Evolutionary conservation across 495 filamentous ascomycete genomes (phyloP).

Genomic region (Rusavskia elegans): DNA sequence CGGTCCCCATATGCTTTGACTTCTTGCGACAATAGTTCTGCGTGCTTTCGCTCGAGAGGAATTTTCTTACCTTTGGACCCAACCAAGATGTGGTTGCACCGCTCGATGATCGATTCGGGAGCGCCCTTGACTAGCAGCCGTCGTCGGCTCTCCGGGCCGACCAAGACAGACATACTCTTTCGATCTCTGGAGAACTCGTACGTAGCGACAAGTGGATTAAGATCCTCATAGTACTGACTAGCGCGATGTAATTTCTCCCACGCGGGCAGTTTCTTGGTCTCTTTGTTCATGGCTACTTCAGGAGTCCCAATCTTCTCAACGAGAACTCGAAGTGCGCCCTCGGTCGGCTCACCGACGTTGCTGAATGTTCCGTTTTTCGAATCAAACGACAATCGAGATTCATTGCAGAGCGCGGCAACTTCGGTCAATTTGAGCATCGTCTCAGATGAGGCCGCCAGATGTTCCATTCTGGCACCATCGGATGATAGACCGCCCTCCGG

Average conservation of each 20-base stretch:
- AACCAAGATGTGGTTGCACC: slow-evolving; percentile 65
- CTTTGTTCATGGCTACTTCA: slow-evolving; percentile 38
- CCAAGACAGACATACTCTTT: slow-evolving; percentile 98
- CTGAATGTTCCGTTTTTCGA: slow-evolving; percentile 52
- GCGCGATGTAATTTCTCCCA: slow-evolving; percentile 55
- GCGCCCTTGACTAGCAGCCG: slow-evolving; percentile 93
- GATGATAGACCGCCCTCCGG: slow-evolving; percentile 59
- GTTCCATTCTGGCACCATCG: slow-evolving; percentile 48
- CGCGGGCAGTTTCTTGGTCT: slow-evolving; percentile 27
- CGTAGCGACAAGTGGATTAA: slow-evolving; percentile 58
- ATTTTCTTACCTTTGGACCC: slow-evolving; percentile 64
- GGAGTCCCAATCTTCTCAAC: slow-evolving; percentile 87
- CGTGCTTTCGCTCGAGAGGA: slow-evolving; percentile 46
- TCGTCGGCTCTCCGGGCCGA: slow-evolving; percentile 47
- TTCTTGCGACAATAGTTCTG: slow-evolving; percentile 53
- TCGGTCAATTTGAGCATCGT: slow-evolving; percentile 72
- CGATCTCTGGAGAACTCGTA: slow-evolving; percentile 97
- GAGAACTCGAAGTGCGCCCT: slow-evolving; percentile 80
- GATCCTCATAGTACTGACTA: slow-evolving; percentile 72
- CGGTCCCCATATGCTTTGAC: slow-evolving; percentile 79
- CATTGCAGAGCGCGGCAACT: slow-evolving; percentile 83
- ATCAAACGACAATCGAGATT: slow-evolving; percentile 70
- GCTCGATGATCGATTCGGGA: slow-evolving; percentile 82
- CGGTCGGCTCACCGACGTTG: slow-evolving; percentile 89
- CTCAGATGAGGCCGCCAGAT: slow-evolving; percentile 58